These are phyloP conservation scores for Phaffomyces antillensis DNA, from an alignment of 805 yeast species.

Conservation along the genomic window DNA sequence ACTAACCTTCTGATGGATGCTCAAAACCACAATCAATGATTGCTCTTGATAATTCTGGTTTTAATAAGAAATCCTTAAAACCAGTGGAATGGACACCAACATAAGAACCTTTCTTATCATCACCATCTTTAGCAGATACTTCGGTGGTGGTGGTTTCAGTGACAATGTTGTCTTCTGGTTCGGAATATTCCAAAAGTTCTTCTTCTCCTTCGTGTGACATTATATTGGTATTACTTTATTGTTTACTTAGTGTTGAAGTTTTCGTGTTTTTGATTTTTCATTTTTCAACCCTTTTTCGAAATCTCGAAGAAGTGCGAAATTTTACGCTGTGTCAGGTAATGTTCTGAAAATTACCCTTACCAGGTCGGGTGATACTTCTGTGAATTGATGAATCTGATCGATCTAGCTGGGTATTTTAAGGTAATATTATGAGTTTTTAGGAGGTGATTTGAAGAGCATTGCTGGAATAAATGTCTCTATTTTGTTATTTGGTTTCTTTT, in stretches of 20 bases:
- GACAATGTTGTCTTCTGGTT: conserved; percentile 87
- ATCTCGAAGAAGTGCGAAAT: neutral
- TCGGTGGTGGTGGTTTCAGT: conserved; percentile 40
- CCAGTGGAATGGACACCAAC: conserved; percentile 98
- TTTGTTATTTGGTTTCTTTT: too few relatives aligned
- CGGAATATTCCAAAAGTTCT: conserved; percentile 98
- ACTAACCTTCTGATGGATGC: conserved; percentile 98
- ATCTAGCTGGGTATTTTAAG: too few relatives aligned
- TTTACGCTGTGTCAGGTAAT: neutral
- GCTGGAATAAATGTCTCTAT: too few relatives aligned
- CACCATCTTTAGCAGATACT: conserved; percentile 43
- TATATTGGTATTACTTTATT: neutral
- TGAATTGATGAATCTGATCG: too few relatives aligned
- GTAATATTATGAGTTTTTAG: too few relatives aligned
- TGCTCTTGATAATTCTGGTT: conserved; percentile 95
- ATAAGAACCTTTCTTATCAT: conserved; percentile 91
- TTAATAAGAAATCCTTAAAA: conserved; percentile 92
- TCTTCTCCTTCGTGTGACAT: conserved; percentile 98
- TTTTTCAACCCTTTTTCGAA: neutral
- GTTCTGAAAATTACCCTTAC: neutral
- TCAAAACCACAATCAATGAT: conserved; percentile 99
- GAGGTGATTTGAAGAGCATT: too few relatives aligned
- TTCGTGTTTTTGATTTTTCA: neutral
- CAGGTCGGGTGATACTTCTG: too few relatives aligned
- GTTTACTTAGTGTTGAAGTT: neutral